These are phyloP conservation scores for Cytospora mali DNA, from an alignment of 2,329 filamentous ascomycete genomes.

Conservation along the genomic window DNA sequence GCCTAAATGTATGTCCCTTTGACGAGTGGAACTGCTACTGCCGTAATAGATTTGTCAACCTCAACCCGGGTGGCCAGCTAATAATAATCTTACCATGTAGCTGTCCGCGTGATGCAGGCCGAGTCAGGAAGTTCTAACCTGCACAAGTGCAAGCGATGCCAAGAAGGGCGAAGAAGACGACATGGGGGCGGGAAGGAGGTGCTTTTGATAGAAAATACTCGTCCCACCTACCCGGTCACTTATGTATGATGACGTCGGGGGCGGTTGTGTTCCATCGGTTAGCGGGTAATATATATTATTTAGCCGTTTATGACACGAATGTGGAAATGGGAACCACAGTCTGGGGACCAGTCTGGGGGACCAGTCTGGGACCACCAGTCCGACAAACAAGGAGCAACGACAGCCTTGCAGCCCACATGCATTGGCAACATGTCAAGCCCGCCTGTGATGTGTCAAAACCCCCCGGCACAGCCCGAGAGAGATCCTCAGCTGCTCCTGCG, in stretches of 20 bases:
- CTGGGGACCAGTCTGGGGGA: too few relatives aligned
- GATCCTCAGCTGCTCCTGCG: not conserved
- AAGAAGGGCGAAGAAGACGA: not conserved
- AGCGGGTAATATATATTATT: not conserved
- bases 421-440: not conserved
- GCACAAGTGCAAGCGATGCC: not conserved
- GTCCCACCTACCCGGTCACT: not conserved
- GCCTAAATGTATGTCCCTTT: not conserved
- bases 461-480: not conserved
- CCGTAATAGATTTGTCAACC: not conserved
- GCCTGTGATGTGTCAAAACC: not conserved
- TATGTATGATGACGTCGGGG: not conserved
- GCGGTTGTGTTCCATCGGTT: not conserved
- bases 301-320: not conserved
- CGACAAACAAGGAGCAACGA: not conserved
- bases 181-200: not conserved
- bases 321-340: not conserved
- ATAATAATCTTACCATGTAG: not conserved
- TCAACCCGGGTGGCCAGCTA: not conserved
- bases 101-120: not conserved
- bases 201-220: not conserved
- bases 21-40: not conserved
- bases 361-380: too few relatives aligned
- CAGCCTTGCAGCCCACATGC: not conserved
- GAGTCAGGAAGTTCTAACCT: not conserved